Evolutionary conservation across 2,329 filamentous ascomycete species (phyloP), one percentile per base, ranked within the genome.

Genomic region (Calonectria crousiana): DNA sequence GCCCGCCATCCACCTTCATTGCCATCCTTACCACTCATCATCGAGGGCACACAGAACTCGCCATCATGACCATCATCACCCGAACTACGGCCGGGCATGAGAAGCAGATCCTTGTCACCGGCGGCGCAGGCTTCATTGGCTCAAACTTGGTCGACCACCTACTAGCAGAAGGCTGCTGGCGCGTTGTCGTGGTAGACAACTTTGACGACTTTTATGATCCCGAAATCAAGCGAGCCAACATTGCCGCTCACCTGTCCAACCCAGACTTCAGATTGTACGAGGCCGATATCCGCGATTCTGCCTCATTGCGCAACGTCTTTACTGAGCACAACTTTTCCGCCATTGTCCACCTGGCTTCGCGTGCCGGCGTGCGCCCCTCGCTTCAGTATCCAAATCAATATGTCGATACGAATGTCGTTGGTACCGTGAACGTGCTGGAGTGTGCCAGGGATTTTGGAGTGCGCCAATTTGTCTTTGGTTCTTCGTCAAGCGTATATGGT

Each of bases 91-190:
- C 60, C 9, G 28, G 26, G 28, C 38, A 32, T 6, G 23, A 36
- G 9, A 65, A 41, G 20, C 66, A 77, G n/a, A 75, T 80, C 23
- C 74, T 80, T 3, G 71, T 80, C 72, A 80, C 79, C 9, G 77
- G 78, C 36, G 79, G 79, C 41, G 79, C 79, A 5, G 79, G 79
- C 49, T 80, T 80, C 75, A 80, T 79, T 52, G 78, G 79, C 14
- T 80, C 78, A 4, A 69, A 80, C 56, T 66, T 80, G 6, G 78
- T 80, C n/a, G 78, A 79, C 6, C 36, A 49, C 9, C 77, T 80
- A 2, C 74, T 80, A 28, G 66, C 56, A 14, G 76, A 78, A 52
- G 78, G 76, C 23, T 51, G 67, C 71, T 79, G 77, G 78, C 58
- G 38, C 10, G 78, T 80, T 30, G 62, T 68, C 14, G 78, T 80